A percentile compares a stretch with the other conserved stretches of the same genome.
Evolutionary conservation across 1,284 basidiomycete species (phyloP).

Genomic region (Agroathelia rolfsii): DNA sequence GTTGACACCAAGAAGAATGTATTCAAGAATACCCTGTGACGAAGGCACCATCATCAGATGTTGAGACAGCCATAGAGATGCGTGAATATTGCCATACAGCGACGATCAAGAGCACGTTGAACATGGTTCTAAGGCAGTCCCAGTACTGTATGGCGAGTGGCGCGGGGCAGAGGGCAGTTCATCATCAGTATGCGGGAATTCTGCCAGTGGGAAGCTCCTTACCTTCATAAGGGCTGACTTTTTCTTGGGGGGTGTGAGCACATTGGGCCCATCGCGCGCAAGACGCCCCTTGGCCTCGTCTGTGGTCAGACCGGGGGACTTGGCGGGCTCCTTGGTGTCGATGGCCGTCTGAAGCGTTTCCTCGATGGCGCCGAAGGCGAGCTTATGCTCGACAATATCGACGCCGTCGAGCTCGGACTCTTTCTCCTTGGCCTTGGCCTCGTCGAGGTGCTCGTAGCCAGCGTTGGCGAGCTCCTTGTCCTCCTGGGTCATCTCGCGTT

Average conservation of each 20-base stretch:
- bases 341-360: constrained; percentile 37
- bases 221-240: constrained; percentile 58
- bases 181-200: too few species aligned
- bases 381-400: constrained; percentile 47
- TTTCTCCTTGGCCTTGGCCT: constrained; percentile 29
- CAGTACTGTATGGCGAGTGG: constrained; percentile 34
- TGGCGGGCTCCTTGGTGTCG: constrained; percentile 40
- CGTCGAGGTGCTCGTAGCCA: constrained; percentile 52
- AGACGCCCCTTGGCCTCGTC: constrained; percentile 47
- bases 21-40: constrained; percentile 58
- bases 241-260: constrained; percentile 59
- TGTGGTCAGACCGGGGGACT: constrained; percentile 39
- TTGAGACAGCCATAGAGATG: too few species aligned
- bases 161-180: constrained; percentile 2
- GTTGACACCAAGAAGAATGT: constrained; percentile 51
- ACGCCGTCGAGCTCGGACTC: constrained; percentile 27
- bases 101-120: constrained; percentile 57
- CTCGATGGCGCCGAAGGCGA: constrained; percentile 32
- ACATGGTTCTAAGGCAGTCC: constrained; percentile 54
- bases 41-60: too few species aligned
- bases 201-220: too few species aligned
- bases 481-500: constrained; percentile 53
- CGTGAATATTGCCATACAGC: too few species aligned
- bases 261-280: constrained; percentile 43
- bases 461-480: constrained; percentile 58